Conservation (phyloP, 2,329 filamentous ascomycete genomes). For the Diaporthe ampelina region DNA sequence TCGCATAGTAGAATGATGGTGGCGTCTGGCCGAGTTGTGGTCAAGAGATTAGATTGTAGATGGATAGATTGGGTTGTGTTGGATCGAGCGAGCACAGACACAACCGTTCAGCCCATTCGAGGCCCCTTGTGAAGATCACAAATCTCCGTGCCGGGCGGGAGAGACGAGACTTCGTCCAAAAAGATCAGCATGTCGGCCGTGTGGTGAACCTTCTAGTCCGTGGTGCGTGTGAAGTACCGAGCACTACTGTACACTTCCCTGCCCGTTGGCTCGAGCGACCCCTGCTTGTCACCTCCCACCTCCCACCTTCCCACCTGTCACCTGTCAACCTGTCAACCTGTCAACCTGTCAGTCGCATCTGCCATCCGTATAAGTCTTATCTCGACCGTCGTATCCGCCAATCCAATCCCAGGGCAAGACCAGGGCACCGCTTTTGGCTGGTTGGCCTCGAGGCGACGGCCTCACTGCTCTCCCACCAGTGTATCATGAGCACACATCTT, state of each 20-base stretch:
- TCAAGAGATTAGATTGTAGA: conserved; percentile 19
- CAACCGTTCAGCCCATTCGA: conserved; percentile 16
- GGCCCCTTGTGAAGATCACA: conserved; percentile 33
- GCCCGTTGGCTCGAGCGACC: conserved; percentile 17
- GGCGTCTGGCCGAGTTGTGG: conserved; percentile 15
- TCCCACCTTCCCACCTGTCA: neutral
- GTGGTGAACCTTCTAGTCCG: neutral
- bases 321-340: conserved; percentile 16
- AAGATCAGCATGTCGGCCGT: neutral
- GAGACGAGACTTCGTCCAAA: conserved; percentile 17
- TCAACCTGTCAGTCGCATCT: neutral
- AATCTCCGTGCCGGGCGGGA: conserved; percentile 28
- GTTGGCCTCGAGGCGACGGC: neutral
- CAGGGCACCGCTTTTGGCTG: neutral
- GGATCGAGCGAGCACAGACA: conserved; percentile 21
- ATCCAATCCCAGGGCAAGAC: neutral
- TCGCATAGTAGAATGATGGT: conserved; percentile 1
- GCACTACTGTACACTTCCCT: neutral
- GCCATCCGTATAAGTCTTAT: neutral
- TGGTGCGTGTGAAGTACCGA: neutral
- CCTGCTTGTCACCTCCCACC: conserved; percentile 17
- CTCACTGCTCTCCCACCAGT: neutral
- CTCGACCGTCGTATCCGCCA: neutral
- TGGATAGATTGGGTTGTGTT: conserved; percentile 21
- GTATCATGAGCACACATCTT: neutral